These are phyloP conservation scores for Termitomyces titanicus DNA, from an alignment of 768 basidiomycete species.

Conservation along the genomic window DNA sequence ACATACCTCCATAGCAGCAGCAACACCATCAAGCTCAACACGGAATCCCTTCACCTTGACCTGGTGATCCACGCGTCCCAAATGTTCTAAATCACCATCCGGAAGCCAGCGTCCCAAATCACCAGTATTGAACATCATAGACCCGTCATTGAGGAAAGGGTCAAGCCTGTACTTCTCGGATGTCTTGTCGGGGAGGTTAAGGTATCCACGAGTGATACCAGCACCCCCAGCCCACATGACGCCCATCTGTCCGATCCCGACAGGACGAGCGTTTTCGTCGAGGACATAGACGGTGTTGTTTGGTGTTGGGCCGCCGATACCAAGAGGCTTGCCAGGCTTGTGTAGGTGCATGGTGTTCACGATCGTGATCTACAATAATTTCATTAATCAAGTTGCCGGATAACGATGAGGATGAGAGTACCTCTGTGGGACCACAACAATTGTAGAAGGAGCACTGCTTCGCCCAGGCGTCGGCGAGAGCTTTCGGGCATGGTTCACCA, in stretches of 20 bases:
- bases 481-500: conserved; percentile 50
- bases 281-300: conserved; percentile 40
- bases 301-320: conserved; percentile 46
- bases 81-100: conserved; percentile 51
- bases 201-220: conserved; percentile 51
- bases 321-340: conserved; percentile 30
- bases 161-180: conserved; percentile 45
- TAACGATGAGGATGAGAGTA: conserved; percentile 5
- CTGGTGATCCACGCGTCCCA: conserved; percentile 58
- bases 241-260: conserved; percentile 32
- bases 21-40: conserved; percentile 61
- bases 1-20: conserved; percentile 52
- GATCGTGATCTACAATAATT: conserved; percentile 38
- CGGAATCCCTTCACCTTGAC: conserved; percentile 67
- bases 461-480: conserved; percentile 39
- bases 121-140: conserved; percentile 59
- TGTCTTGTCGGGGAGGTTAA: conserved; percentile 51
- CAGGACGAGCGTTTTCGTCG: conserved; percentile 33
- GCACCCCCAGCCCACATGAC: conserved; percentile 59
- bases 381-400: not conserved
- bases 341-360: conserved; percentile 50
- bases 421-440: conserved; percentile 53
- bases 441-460: conserved; percentile 39
- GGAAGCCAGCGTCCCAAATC: conserved; percentile 53
- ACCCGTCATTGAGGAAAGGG: conserved; percentile 49